phyloP scores from a whole-genome alignment of 345 rosid species.

The Leavenworthia alabamica region DNA sequence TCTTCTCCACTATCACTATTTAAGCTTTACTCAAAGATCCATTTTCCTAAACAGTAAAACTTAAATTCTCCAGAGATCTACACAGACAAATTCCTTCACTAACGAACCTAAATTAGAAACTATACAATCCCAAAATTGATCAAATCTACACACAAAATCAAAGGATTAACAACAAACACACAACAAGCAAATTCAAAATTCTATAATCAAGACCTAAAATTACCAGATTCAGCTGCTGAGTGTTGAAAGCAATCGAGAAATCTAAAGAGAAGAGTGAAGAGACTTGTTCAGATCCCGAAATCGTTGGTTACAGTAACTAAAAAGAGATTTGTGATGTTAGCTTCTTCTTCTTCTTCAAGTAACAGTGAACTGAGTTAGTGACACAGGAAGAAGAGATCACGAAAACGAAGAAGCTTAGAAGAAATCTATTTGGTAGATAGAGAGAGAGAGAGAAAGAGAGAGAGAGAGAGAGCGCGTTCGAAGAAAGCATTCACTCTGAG shows the following conservation, averaged over 20 bases:
- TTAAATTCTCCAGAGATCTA: slow-evolving; percentile 12
- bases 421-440: slow-evolving; percentile 2
- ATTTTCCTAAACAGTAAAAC: slow-evolving; percentile 21
- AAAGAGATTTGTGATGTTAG: slow-evolving; percentile 4
- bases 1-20: slow-evolving; percentile 25
- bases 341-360: slow-evolving; percentile 5
- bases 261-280: slow-evolving; percentile 13
- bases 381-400: slow-evolving; percentile 32
- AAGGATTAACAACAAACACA: background rate
- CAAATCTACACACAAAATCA: slow-evolving; percentile 3
- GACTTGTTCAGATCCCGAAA: slow-evolving; percentile 31
- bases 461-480: slow-evolving; percentile 31
- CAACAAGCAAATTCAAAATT: slow-evolving; percentile 5
- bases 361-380: slow-evolving; percentile 28
- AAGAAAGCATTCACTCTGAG: slow-evolving; percentile 35
- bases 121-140: slow-evolving; percentile 4
- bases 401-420: slow-evolving; percentile 25
- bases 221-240: slow-evolving; percentile 26
- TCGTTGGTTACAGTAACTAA: slow-evolving; percentile 32
- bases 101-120: background rate
- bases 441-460: slow-evolving; percentile 25
- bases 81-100: slow-evolving; percentile 11
- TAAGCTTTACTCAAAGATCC: slow-evolving; percentile 25
- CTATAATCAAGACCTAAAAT: slow-evolving; percentile 16
- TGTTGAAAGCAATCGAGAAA: slow-evolving; percentile 18